Conservation (phyloP, 345 rosid genomes). For the Triadica sebifera region DNA sequence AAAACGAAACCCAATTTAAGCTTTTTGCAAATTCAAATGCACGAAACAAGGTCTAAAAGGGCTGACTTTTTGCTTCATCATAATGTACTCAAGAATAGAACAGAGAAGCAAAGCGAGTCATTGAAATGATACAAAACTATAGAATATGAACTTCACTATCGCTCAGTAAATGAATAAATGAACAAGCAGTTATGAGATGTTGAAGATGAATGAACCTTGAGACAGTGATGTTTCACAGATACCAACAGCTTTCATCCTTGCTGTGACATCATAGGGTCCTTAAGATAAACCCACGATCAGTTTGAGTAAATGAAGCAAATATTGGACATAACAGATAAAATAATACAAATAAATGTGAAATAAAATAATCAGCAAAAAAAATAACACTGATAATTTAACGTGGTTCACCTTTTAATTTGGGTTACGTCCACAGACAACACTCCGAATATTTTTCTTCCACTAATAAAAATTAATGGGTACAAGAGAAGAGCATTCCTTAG, state of each 20-base stretch:
- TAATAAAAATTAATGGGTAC: no score
- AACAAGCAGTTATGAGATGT: not conserved
- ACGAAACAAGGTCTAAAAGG: not conserved
- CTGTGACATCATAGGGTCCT: slow-evolving; percentile 57
- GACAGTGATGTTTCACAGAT: slow-evolving; percentile 62
- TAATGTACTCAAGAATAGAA: not conserved
- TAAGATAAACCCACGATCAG: not conserved
- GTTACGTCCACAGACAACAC: no score
- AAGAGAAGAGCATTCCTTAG: no score
- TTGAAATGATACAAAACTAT: no score
- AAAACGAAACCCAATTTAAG: no score
- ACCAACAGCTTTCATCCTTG: slow-evolving; percentile 55
- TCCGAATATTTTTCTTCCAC: no score
- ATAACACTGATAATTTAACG: no score
- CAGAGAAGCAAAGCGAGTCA: not conserved
- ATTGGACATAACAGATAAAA: no score
- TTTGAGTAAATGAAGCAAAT: not conserved
- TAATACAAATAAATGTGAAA: no score
- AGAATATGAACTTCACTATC: no score
- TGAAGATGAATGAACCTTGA: slow-evolving; percentile 40
- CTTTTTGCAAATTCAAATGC: not conserved
- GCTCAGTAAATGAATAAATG: not conserved
- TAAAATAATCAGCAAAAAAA: no score
- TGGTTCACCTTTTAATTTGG: no score
- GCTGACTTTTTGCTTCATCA: not conserved